Base-by-base conservation (phyloP, 2,329 filamentous ascomycete genomes). In the Phaeosphaeriaceae sp. region DNA sequence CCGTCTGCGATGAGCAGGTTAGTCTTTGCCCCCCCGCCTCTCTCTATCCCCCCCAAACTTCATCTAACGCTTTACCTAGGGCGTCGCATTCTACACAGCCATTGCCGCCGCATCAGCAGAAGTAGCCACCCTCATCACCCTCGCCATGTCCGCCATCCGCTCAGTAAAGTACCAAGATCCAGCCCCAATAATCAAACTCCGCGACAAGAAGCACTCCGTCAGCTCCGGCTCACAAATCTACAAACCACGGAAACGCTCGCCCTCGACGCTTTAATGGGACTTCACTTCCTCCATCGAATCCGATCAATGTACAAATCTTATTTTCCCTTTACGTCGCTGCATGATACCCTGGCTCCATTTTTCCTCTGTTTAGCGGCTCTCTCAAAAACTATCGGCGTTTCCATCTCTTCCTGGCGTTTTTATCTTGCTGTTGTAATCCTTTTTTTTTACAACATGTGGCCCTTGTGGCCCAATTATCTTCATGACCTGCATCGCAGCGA, bases 1-100 rank as follows among this genome's bases (percentile, higher is more conserved):
- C 67, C 21, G 68, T 73, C 39, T 73, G 70, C 58, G 64, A 67
- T 44, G 69, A 73, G 50, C 69, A 72, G 64, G 70, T 72, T 51
- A 50, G 55, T 44, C 33, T 21, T 12, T 17, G 11, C 15, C 29
- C 17, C 15, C 28, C 7, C 23, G 17, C 32, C 15, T 11, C 21
- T 8, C 23, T 11, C 17, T 12, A n/a, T 6, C 28, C 18, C 11
- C 23, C 16, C 42, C 18, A 36, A 32, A 2, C 36, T 42, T 32
- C 18, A 7, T 37, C 63, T 70, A 48, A 71, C 52, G 42, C 8
- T 12, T 15, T 7, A 16, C 30, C 48, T 26, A 72, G 70, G 67
- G 62, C 28, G 53, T 71, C 35, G 70, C 70, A 33, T 71, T 72
- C 62, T 71, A 71, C 55, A 63, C 66, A n/a, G 68, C 70, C 33